A percentile compares a stretch with the other conserved stretches of the same genome.
phyloP scores from a whole-genome alignment of 345 rosid species.

The Cochlearia excelsa region DNA sequence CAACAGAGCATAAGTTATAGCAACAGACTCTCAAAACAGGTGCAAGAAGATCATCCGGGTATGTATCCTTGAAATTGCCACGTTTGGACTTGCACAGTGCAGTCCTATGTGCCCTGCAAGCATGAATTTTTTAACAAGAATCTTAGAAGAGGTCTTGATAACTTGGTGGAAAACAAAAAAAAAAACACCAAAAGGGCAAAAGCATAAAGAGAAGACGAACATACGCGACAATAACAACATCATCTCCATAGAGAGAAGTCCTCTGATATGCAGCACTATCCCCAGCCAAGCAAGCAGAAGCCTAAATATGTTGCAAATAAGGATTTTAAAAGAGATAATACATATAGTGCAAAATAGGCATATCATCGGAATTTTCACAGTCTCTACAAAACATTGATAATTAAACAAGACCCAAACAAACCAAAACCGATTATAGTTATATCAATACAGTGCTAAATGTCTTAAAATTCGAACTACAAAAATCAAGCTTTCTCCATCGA shows the following conservation, averaged over 20 bases:
- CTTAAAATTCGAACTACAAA: background rate
- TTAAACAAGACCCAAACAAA: conserved; percentile 3
- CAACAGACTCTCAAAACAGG: conserved; percentile 74
- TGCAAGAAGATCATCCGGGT: conserved; percentile 90
- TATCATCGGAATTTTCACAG: background rate
- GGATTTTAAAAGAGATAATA: conserved; percentile 1
- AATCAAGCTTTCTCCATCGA: background rate
- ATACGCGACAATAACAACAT: conserved; percentile 94
- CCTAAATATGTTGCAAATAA: conserved; percentile 37
- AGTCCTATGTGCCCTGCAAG: conserved; percentile 77
- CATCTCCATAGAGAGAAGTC: conserved; percentile 72
- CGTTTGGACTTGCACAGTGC: conserved; percentile 84
- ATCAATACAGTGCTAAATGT: too few species aligned
- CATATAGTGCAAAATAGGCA: background rate
- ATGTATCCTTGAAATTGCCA: conserved; percentile 92
- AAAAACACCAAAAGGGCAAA: background rate
- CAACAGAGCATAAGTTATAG: conserved; percentile 4
- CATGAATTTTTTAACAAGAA: conserved; percentile 6
- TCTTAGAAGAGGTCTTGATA: background rate
- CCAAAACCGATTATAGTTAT: background rate
- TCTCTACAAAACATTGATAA: conserved; percentile 9
- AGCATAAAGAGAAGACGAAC: conserved; percentile 21
- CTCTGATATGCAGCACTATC: conserved; percentile 89
- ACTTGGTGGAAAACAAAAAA: background rate
- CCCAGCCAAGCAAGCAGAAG: conserved; percentile 84